Conservation (phyloP, 2,329 filamentous ascomycete genomes). For the Alternaria hordeiaustralica region DNA sequence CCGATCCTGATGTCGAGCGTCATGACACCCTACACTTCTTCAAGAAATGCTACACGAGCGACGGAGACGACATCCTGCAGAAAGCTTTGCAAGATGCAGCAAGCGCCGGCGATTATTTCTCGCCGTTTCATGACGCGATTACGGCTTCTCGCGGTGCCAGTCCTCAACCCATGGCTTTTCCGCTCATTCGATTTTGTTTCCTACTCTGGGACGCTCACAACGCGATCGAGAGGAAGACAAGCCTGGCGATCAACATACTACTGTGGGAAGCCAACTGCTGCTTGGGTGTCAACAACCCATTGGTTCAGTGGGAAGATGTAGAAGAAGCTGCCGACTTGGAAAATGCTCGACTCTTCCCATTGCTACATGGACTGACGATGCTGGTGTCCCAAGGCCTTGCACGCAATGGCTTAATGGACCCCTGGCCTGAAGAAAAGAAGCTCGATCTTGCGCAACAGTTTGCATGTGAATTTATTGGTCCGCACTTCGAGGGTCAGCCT, state of each 20-base stretch:
- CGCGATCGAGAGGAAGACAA: slow-evolving; percentile 1
- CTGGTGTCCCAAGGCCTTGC: slow-evolving; percentile 2
- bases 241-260: not conserved
- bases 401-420: not conserved
- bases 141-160: not conserved
- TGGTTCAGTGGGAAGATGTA: slow-evolving; percentile 1
- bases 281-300: not conserved
- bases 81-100: slow-evolving; percentile 7
- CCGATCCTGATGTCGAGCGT: not conserved
- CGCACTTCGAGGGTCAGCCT: not conserved
- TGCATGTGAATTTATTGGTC: not conserved
- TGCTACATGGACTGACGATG: slow-evolving; percentile 2
- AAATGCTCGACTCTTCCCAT: not conserved
- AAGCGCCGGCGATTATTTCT: not conserved
- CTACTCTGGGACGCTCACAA: slow-evolving; percentile 1
- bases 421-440: not conserved
- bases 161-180: slow-evolving; percentile 6
- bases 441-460: not conserved
- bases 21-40: slow-evolving; percentile 4
- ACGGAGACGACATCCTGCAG: slow-evolving; percentile 3
- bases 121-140: slow-evolving; percentile 6
- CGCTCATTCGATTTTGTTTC: slow-evolving; percentile 1
- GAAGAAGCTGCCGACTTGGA: slow-evolving; percentile 1
- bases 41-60: slow-evolving; percentile 4
- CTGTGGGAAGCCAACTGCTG: slow-evolving; percentile 1